These are phyloP conservation scores for Fusarium torreyae DNA, from an alignment of 2,329 filamentous ascomycete species.

Conservation along the genomic window DNA sequence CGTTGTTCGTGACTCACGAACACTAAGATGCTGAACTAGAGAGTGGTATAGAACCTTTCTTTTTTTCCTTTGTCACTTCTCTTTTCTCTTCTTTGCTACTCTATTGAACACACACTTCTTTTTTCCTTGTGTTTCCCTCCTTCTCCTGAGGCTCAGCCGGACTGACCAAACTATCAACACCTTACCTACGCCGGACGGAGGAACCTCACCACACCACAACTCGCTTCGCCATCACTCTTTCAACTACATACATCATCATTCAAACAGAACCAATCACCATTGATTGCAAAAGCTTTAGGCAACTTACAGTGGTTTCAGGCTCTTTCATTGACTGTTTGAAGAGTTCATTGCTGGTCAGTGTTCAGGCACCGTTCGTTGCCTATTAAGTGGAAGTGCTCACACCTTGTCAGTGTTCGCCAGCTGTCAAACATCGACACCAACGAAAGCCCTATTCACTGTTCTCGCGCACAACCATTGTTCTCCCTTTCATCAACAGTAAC, in stretches of 20 bases:
- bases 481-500: slow-evolving; percentile 24
- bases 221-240: slow-evolving; percentile 20
- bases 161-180: slow-evolving; percentile 43
- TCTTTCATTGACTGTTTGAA: slow-evolving; percentile 7
- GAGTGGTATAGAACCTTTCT: slow-evolving; percentile 38
- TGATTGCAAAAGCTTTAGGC: slow-evolving; percentile 1
- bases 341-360: slow-evolving; percentile 29
- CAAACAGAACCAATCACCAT: slow-evolving; percentile 17
- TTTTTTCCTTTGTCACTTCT: slow-evolving; percentile 40
- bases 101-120: slow-evolving; percentile 28
- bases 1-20: slow-evolving; percentile 50
- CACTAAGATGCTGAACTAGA: slow-evolving; percentile 46
- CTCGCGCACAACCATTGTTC: slow-evolving; percentile 31
- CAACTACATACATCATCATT: slow-evolving; percentile 19
- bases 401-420: slow-evolving; percentile 45
- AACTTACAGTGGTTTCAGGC: neutral
- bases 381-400: slow-evolving; percentile 9
- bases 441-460: slow-evolving; percentile 35
- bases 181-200: slow-evolving; percentile 41
- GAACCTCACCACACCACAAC: slow-evolving; percentile 19
- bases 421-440: slow-evolving; percentile 29
- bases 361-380: slow-evolving; percentile 14
- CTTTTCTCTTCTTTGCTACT: slow-evolving; percentile 27
- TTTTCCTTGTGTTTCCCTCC: slow-evolving; percentile 39
- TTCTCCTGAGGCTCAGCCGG: slow-evolving; percentile 47